These are phyloP conservation scores for Tetrahymena malaccensis DNA, from an alignment of 73 alveolate genomes.

Conservation along the genomic window DNA sequence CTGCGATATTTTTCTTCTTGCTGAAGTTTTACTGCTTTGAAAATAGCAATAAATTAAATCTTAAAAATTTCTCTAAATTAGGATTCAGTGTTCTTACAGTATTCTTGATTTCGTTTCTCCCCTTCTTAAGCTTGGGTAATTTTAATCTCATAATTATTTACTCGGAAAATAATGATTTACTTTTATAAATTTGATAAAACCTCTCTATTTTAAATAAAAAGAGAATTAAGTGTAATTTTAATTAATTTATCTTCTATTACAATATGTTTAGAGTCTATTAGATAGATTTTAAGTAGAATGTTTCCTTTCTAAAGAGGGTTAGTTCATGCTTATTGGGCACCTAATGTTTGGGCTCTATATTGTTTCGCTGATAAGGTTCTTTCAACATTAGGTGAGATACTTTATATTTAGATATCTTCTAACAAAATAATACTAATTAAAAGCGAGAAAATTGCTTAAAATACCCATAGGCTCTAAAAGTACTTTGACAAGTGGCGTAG, in stretches of 20 bases:
- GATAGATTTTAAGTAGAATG: constrained; percentile 60
- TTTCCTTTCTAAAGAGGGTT: constrained; percentile 83
- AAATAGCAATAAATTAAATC: neutral
- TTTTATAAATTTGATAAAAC: too few species aligned
- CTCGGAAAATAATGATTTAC: too few species aligned
- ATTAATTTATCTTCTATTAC: constrained; percentile 59
- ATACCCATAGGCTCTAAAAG: neutral
- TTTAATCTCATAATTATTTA: too few species aligned
- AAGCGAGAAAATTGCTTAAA: constrained; percentile 7
- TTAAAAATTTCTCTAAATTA: neutral
- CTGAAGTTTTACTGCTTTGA: constrained; percentile 12
- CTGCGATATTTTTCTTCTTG: constrained; percentile 60
- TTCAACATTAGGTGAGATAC: neutral
- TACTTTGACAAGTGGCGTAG: constrained; percentile 53
- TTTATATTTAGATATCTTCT: neutral
- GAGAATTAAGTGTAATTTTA: constrained; percentile 26
- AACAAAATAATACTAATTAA: neutral
- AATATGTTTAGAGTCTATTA: constrained; percentile 31
- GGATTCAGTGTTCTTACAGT: neutral
- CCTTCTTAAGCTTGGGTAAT: neutral
- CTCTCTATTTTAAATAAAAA: neutral
- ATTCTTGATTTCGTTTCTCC: neutral
- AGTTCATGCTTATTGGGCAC: constrained; percentile 88
- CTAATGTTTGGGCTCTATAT: constrained; percentile 80
- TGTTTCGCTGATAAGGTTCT: constrained; percentile 52